Evolutionary conservation across 257 asterid species (phyloP).

Genomic region (Fraxinus pennsylvanica): DNA sequence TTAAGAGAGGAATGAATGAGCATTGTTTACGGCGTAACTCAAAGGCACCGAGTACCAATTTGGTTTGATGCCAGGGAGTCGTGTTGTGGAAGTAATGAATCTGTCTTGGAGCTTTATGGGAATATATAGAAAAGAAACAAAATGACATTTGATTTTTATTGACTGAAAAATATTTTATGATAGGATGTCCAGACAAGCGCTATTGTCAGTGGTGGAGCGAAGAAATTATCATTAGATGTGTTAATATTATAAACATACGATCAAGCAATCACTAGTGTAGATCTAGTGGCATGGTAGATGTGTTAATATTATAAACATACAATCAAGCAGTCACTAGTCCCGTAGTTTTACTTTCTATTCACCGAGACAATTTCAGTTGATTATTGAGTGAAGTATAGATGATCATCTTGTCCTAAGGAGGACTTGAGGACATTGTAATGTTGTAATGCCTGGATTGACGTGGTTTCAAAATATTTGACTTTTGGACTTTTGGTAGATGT

Average conservation of each 20-base stretch:
- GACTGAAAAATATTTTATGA: no score
- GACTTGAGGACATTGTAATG: neutral
- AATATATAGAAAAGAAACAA: neutral
- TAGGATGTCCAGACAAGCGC: neutral
- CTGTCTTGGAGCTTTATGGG: neutral
- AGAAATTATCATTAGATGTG: neutral
- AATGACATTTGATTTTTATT: neutral
- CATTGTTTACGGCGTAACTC: neutral
- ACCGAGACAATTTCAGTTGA: neutral
- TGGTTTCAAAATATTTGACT: neutral
- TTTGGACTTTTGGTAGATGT: neutral
- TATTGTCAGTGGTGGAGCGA: neutral
- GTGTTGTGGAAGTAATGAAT: neutral
- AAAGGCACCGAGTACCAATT: neutral
- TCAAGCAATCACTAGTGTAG: neutral
- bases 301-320: neutral
- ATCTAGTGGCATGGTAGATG: neutral
- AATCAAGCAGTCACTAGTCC: neutral
- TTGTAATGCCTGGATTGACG: neutral
- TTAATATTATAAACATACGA: neutral
- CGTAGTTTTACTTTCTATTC: neutral
- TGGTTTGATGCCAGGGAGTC: neutral
- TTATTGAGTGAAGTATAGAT: neutral
- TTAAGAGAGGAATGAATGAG: neutral
- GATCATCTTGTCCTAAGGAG: neutral